A percentile compares a stretch with the other conserved stretches of the same genome.
Conservation (phyloP, 129 eudicot genomes). For the Solidago caesia region DNA sequence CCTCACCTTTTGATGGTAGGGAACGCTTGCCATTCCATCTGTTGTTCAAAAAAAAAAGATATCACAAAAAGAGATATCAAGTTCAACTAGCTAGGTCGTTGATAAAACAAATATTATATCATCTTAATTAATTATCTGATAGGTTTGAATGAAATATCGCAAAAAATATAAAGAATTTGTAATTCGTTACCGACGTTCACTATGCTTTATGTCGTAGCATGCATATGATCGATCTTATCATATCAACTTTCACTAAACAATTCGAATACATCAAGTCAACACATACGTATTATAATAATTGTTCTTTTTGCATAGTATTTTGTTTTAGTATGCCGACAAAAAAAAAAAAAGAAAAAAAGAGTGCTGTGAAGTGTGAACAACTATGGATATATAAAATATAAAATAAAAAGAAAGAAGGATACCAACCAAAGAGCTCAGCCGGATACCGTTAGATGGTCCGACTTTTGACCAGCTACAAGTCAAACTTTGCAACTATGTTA, state of each 20-base stretch:
- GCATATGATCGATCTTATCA: not conserved
- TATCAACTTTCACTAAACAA: not conserved
- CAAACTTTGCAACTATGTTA: conserved; percentile 18
- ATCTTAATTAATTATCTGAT: no score
- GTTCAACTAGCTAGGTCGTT: no score
- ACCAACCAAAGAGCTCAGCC: conserved; percentile 14
- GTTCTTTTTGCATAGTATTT: not conserved
- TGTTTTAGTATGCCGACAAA: conserved; percentile 22
- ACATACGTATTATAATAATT: not conserved
- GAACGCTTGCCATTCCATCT: no score
- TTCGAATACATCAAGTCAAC: not conserved
- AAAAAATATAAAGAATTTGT: no score
- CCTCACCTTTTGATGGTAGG: no score
- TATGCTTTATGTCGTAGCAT: not conserved
- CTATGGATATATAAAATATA: not conserved
- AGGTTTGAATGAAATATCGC: no score
- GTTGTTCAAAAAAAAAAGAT: no score
- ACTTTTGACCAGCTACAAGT: conserved; percentile 19
- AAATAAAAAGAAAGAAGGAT: not conserved
- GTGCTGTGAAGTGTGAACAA: no score
- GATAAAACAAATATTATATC: no score
- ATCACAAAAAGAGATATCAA: no score
- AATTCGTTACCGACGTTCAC: not conserved
- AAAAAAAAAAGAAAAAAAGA: not conserved
- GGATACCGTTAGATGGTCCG: conserved; percentile 11